These are phyloP conservation scores for Arthrobotrys conoides DNA, from an alignment of 2,329 filamentous ascomycete genomes.

Conservation along the genomic window DNA sequence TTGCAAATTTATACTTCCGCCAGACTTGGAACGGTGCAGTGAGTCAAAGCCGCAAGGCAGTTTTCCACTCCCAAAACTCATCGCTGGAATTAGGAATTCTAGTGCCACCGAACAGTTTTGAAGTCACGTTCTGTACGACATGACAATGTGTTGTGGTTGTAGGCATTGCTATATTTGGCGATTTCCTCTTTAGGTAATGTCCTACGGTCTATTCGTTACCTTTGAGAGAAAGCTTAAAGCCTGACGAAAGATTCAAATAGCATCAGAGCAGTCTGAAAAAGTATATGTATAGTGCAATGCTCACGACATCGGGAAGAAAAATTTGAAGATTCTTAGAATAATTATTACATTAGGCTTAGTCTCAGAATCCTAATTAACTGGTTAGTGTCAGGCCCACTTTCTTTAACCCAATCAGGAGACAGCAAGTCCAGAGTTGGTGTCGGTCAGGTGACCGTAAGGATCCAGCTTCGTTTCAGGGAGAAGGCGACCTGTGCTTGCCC, in stretches of 20 bases:
- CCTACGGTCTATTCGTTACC: not conserved
- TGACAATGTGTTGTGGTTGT: slow-evolving; percentile 45
- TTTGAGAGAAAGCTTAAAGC: no score
- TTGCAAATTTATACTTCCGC: slow-evolving; percentile 60
- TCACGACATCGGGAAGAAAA: not conserved
- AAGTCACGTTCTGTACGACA: slow-evolving; percentile 54
- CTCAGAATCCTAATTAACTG: not conserved
- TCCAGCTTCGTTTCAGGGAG: slow-evolving; percentile 37
- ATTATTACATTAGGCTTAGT: not conserved
- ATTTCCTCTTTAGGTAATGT: slow-evolving; percentile 18
- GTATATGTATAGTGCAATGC: not conserved
- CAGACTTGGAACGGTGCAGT: slow-evolving; percentile 29
- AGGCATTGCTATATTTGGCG: slow-evolving; percentile 39
- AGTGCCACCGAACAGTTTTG: slow-evolving; percentile 3
- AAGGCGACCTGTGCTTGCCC: not conserved
- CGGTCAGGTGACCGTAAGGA: slow-evolving; percentile 55
- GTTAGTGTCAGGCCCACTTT: slow-evolving; percentile 16
- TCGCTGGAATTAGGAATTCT: slow-evolving; percentile 16
- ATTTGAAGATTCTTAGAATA: not conserved
- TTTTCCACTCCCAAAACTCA: slow-evolving; percentile 14
- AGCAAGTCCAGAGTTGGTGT: not conserved
- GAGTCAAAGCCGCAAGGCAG: slow-evolving; percentile 58
- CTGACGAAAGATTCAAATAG: not conserved
- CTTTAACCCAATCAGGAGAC: not conserved
- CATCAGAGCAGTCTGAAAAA: not conserved